A percentile compares a stretch with the other conserved stretches of the same genome.
phyloP scores from a whole-genome alignment of 768 basidiomycete genomes.

The Psilocybe azurescens region DNA sequence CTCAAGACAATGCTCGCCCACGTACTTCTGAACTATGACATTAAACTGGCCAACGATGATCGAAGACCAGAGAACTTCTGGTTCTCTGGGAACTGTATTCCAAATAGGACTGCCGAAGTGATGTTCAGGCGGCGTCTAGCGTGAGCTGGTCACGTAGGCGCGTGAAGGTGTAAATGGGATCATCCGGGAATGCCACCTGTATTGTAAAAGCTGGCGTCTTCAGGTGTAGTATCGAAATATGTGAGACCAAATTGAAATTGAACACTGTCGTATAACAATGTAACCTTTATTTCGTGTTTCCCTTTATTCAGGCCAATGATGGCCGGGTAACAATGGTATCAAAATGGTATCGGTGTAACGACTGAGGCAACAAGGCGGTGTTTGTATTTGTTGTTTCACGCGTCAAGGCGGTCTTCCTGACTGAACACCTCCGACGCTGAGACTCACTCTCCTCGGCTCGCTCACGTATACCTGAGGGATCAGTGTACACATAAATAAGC shows the following conservation, averaged over 20 bases:
- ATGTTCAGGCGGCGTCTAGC: conserved; percentile 26
- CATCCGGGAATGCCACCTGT: too few species aligned
- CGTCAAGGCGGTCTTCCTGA: conserved; percentile 41
- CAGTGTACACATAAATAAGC: background rate
- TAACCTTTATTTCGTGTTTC: background rate
- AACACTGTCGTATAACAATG: background rate
- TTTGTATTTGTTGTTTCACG: conserved; percentile 48
- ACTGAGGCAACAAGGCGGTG: conserved; percentile 14
- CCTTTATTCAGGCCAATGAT: background rate
- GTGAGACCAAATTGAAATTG: too few species aligned
- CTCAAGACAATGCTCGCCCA: conserved; percentile 47
- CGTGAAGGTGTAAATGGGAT: background rate
- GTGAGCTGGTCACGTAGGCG: background rate
- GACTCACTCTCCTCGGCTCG: conserved; percentile 14
- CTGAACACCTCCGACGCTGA: conserved; percentile 24
- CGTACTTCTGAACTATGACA: conserved; percentile 44
- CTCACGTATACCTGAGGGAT: conserved; percentile 2
- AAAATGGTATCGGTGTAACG: too few species aligned
- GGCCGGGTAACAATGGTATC: background rate
- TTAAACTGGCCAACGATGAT: conserved; percentile 35
- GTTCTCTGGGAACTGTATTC: conserved; percentile 24
- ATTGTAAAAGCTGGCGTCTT: too few species aligned
- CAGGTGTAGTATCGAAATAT: too few species aligned
- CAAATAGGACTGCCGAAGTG: conserved; percentile 27
- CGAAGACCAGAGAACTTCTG: conserved; percentile 24